A percentile compares a stretch with the other conserved stretches of the same genome.
These are phyloP conservation scores for Schrenkiella parvula DNA, from an alignment of 345 rosid genomes.

Conservation along the genomic window DNA sequence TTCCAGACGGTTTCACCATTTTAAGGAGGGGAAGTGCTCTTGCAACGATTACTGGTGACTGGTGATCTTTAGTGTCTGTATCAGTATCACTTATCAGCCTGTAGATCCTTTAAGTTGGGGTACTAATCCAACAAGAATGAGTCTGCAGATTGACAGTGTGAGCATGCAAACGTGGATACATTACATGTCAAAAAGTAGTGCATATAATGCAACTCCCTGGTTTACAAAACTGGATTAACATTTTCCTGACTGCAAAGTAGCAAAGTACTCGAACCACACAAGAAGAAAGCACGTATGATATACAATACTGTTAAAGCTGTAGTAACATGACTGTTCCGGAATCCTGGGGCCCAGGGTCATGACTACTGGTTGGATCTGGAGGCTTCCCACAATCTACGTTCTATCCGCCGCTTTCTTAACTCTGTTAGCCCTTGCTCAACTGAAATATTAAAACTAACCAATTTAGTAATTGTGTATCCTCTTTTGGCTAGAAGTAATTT, in stretches of 20 bases:
- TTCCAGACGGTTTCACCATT: constrained; percentile 67
- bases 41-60: constrained; percentile 74
- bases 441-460: constrained; percentile 29
- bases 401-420: constrained; percentile 80
- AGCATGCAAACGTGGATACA: constrained; percentile 19
- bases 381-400: constrained; percentile 90
- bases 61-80: background rate
- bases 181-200: constrained; percentile 23
- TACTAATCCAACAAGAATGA: background rate
- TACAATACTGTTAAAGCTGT: constrained; percentile 21
- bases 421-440: constrained; percentile 89
- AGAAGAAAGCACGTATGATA: constrained; percentile 9
- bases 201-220: constrained; percentile 5
- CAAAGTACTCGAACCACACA: constrained; percentile 15
- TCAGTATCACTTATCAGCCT: background rate
- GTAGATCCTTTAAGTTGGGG: background rate
- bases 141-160: background rate
- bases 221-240: constrained; percentile 33
- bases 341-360: background rate
- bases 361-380: constrained; percentile 42
- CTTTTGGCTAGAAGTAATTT: background rate
- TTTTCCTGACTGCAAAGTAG: constrained; percentile 21
- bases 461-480: background rate
- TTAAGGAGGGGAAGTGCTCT: constrained; percentile 60
- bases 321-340: constrained; percentile 12